These are phyloP conservation scores for Nemania serpens DNA, from an alignment of 2,329 filamentous ascomycete species.

Conservation along the genomic window DNA sequence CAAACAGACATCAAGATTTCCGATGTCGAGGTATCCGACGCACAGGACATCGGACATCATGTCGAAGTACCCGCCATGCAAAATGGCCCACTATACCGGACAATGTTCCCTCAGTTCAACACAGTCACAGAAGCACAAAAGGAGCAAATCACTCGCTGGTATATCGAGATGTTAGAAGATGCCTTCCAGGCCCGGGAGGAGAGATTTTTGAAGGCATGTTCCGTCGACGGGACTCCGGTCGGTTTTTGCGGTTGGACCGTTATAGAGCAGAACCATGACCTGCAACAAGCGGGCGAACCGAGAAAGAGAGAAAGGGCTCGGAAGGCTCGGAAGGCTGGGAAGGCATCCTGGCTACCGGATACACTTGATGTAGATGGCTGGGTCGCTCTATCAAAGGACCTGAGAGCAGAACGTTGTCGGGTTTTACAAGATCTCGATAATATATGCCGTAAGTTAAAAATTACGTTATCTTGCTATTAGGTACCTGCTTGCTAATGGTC, in stretches of 20 bases:
- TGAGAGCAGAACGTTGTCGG: constrained; percentile 18
- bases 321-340: no score
- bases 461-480: constrained; percentile 17
- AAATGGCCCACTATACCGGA: constrained; percentile 27
- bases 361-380: constrained; percentile 22
- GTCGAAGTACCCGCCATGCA: constrained; percentile 26
- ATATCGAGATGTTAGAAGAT: constrained; percentile 28
- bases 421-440: constrained; percentile 21
- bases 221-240: constrained; percentile 22
- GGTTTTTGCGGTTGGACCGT: constrained; percentile 30
- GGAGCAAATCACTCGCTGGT: constrained; percentile 27
- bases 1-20: constrained; percentile 25
- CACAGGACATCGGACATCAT: constrained; percentile 21
- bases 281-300: constrained; percentile 8
- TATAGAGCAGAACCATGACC: constrained; percentile 21
- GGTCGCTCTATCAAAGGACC: constrained; percentile 20
- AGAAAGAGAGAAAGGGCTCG: constrained; percentile 19
- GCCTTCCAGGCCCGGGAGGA: constrained; percentile 19
- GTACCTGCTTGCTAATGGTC: constrained; percentile 18
- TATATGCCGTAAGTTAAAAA: constrained; percentile 25
- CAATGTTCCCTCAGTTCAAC: constrained; percentile 27
- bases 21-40: constrained; percentile 22
- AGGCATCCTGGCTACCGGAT: constrained; percentile 20
- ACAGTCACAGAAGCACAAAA: constrained; percentile 25
- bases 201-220: constrained; percentile 26